Percentiles rank a stretch among this genome's conserved stretches.
These are phyloP conservation scores for Oidiodendron maius DNA, from an alignment of 495 filamentous ascomycete genomes.

Conservation along the genomic window DNA sequence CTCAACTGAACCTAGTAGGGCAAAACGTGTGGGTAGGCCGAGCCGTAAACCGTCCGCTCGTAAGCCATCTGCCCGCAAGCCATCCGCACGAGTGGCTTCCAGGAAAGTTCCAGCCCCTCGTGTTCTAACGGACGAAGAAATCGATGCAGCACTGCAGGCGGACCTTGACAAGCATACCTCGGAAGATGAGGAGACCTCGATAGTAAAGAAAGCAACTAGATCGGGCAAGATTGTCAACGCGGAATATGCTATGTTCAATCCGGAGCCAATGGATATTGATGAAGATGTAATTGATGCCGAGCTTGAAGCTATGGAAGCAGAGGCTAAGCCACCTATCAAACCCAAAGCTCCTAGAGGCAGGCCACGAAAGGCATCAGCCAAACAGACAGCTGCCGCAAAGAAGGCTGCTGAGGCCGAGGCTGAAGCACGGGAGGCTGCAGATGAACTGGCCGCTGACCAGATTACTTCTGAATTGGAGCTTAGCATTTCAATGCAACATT, in stretches of 20 bases:
- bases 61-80: constrained; percentile 32
- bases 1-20: constrained; percentile 14
- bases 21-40: constrained; percentile 14
- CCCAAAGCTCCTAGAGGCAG: constrained; percentile 27
- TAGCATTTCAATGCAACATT: constrained; percentile 35
- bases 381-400: constrained; percentile 17
- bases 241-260: constrained; percentile 38
- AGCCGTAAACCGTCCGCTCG: constrained; percentile 27
- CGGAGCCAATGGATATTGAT: constrained; percentile 29
- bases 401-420: constrained; percentile 24
- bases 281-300: constrained; percentile 41
- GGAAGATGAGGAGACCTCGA: constrained; percentile 41
- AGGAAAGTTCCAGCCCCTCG: constrained; percentile 24
- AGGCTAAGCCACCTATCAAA: constrained; percentile 30
- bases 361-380: constrained; percentile 18
- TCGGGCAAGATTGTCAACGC: constrained; percentile 10
- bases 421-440: constrained; percentile 21
- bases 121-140: constrained; percentile 58
- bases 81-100: constrained; percentile 46
- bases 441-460: constrained; percentile 21
- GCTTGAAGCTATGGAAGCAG: constrained; percentile 36
- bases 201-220: constrained; percentile 4
- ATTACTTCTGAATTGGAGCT: constrained; percentile 33
- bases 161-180: constrained; percentile 56
- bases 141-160: constrained; percentile 62